Percentiles rank a stretch among this genome's conserved stretches.
phyloP scores from a whole-genome alignment of 192 early-diverging fungal species.

The Coemansia asiatica region DNA sequence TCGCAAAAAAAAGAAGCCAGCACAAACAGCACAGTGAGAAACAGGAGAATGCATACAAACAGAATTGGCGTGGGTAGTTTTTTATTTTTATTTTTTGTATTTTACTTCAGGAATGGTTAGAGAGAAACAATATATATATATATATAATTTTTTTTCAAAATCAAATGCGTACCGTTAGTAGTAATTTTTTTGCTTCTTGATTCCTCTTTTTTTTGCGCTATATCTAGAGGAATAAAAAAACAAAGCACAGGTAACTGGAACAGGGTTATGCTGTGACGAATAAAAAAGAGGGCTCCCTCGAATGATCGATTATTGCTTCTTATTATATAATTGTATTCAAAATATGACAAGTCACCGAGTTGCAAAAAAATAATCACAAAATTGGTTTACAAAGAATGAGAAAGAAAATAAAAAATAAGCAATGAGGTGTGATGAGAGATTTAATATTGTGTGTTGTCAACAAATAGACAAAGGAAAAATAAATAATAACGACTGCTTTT shows the following conservation, averaged over 20 bases:
- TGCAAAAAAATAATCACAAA: background rate
- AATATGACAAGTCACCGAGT: background rate
- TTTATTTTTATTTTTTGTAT: background rate
- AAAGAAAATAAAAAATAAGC: background rate
- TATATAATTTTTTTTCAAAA: background rate
- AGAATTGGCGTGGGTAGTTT: slow-evolving; percentile 3
- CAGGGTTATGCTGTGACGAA: background rate
- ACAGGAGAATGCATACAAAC: slow-evolving; percentile 1
- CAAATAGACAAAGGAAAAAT: background rate
- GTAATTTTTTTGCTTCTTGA: background rate
- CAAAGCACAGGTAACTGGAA: background rate
- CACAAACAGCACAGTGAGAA: background rate
- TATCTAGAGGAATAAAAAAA: background rate
- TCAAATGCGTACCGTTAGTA: background rate
- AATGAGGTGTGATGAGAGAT: background rate
- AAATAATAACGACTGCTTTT: background rate
- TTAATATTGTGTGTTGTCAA: background rate
- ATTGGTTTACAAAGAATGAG: background rate
- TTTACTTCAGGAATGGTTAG: slow-evolving; percentile 3
- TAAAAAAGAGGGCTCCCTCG: background rate
- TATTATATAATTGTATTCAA: background rate
- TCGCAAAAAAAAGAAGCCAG: slow-evolving; percentile 1
- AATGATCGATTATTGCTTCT: background rate
- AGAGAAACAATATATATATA: background rate
- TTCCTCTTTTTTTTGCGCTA: background rate